phyloP scores from a whole-genome alignment of 2,329 filamentous ascomycete species.

The Colletotrichum kahawae region DNA sequence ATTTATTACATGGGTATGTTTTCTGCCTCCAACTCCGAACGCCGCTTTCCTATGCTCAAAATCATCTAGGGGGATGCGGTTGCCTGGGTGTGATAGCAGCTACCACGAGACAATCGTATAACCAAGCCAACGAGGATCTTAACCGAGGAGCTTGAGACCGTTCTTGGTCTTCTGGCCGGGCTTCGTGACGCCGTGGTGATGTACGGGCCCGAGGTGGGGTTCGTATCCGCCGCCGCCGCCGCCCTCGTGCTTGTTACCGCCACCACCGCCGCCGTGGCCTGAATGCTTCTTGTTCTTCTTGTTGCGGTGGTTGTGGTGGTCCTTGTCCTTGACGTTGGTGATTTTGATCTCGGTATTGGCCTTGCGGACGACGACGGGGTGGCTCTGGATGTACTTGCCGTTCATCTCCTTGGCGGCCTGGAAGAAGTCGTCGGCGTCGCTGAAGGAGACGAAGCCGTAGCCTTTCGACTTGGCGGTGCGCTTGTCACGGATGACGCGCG shows the following conservation, averaged over 20 bases:
- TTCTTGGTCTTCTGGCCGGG: slow-evolving; percentile 72
- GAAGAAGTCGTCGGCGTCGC: slow-evolving; percentile 95
- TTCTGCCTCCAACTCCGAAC: neutral
- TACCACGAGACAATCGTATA: neutral
- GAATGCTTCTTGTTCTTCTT: slow-evolving; percentile 32
- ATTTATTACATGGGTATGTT: neutral
- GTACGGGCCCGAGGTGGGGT: slow-evolving; percentile 53
- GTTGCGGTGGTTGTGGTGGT: slow-evolving; percentile 32
- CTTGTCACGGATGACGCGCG: slow-evolving; percentile 93
- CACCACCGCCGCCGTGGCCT: slow-evolving; percentile 28
- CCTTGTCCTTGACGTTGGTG: slow-evolving; percentile 59
- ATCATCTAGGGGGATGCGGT: neutral
- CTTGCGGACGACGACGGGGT: slow-evolving; percentile 86
- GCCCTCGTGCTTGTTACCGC: slow-evolving; percentile 35
- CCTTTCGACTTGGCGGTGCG: slow-evolving; percentile 95
- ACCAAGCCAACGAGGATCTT: slow-evolving; percentile 22
- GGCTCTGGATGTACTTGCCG: slow-evolving; percentile 98
- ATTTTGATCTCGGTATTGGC: slow-evolving; percentile 92
- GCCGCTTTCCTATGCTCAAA: neutral
- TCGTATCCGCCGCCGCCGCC: slow-evolving; percentile 48
- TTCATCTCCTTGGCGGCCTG: slow-evolving; percentile 97
- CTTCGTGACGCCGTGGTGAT: slow-evolving; percentile 62
- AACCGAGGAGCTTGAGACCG: slow-evolving; percentile 65
- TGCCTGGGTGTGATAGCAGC: neutral
- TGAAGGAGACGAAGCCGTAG: slow-evolving; percentile 96